Conservation (phyloP, 2,329 filamentous ascomycete species). For the Cladosporium sp. region DNA sequence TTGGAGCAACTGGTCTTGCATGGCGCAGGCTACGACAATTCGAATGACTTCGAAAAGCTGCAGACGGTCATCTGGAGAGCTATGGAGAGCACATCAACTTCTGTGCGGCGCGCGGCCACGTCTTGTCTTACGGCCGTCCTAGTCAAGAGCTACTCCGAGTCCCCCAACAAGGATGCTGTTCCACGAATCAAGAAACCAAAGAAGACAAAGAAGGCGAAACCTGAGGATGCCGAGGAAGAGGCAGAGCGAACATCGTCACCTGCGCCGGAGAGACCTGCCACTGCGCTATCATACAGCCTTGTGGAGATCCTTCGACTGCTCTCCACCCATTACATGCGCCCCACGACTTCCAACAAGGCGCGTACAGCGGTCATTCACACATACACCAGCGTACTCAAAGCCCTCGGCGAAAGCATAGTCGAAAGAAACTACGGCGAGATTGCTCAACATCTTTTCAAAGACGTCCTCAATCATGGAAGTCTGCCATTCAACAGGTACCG, state of each 20-base stretch:
- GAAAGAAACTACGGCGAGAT: conserved; percentile 79
- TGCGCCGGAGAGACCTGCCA: conserved; percentile 66
- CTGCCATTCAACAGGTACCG: conserved; percentile 84
- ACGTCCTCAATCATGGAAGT: conserved; percentile 70
- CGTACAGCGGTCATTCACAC: conserved; percentile 81
- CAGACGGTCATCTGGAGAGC: conserved; percentile 79
- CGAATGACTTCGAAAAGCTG: conserved; percentile 83
- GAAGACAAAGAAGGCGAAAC: conserved; percentile 62
- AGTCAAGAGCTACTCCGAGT: conserved; percentile 71
- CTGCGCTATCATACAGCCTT: conserved; percentile 67
- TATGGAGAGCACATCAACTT: conserved; percentile 69
- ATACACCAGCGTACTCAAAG: conserved; percentile 75
- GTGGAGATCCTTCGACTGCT: conserved; percentile 73
- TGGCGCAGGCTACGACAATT: conserved; percentile 81
- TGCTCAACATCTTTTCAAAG: conserved; percentile 71
- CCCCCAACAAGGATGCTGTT: conserved; percentile 45
- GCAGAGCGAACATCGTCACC: conserved; percentile 68
- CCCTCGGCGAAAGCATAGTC: conserved; percentile 74
- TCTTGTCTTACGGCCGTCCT: conserved; percentile 79
- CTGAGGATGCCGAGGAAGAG: conserved; percentile 61
- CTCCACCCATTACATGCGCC: conserved; percentile 72
- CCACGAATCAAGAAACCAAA: conserved; percentile 66
- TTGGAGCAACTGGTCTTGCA: conserved; percentile 66
- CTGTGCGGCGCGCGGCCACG: conserved; percentile 79
- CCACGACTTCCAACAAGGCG: conserved; percentile 71